Percentiles rank a stretch among this genome's conserved stretches.
phyloP scores from a whole-genome alignment of 805 yeast genomes.

The Candida piceae region DNA sequence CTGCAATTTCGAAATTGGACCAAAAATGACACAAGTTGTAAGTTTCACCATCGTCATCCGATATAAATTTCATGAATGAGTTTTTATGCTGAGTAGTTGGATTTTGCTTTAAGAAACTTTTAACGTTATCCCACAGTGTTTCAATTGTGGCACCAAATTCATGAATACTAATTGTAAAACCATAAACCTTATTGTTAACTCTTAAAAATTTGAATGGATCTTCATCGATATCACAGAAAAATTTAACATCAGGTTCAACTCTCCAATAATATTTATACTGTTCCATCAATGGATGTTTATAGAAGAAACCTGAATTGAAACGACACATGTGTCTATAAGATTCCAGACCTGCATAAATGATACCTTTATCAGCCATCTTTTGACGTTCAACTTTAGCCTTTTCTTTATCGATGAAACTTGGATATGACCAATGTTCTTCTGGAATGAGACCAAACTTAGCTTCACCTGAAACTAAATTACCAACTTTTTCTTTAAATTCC shows the following conservation, averaged over 20 bases:
- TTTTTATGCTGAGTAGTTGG: conserved; percentile 39
- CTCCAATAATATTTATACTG: conserved; percentile 73
- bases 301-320: conserved; percentile 48
- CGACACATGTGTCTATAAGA: conserved; percentile 46
- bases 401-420: conserved; percentile 70
- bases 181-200: conserved; percentile 51
- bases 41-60: conserved; percentile 55
- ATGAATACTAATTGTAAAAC: conserved; percentile 60
- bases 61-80: conserved; percentile 58
- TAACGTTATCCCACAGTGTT: conserved; percentile 51
- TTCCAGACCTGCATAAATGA: conserved; percentile 38
- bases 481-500: conserved; percentile 56
- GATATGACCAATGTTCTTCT: conserved; percentile 80
- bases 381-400: conserved; percentile 62
- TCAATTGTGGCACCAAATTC: conserved; percentile 60
- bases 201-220: conserved; percentile 62
- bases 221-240: conserved; percentile 55
- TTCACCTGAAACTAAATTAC: conserved; percentile 55
- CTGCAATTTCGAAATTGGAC: conserved; percentile 76
- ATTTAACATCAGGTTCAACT: conserved; percentile 63
- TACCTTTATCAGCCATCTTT: conserved; percentile 39
- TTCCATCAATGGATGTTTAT: conserved; percentile 49
- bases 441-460: conserved; percentile 72
- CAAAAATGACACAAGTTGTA: conserved; percentile 80
- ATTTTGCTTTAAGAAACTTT: conserved; percentile 37